Evolutionary conservation across 495 filamentous ascomycete genomes (phyloP).

Genomic region (Penicillium waksmanii): DNA sequence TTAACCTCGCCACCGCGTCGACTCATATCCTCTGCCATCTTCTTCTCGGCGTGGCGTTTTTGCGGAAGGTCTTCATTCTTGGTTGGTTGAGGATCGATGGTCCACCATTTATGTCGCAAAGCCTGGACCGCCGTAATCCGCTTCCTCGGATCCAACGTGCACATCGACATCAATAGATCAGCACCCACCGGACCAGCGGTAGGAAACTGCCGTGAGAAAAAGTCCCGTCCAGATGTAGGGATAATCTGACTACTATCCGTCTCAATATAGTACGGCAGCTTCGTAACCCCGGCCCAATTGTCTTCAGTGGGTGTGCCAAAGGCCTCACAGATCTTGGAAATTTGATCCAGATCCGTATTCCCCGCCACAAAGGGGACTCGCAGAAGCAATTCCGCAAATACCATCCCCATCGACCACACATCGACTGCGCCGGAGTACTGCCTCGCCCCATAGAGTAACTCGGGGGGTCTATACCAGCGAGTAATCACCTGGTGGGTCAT

Average conservation of each 20-base stretch:
- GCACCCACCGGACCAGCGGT: slow-evolving; percentile 79
- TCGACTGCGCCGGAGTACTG: slow-evolving; percentile 92
- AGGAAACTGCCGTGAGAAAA: slow-evolving; percentile 72
- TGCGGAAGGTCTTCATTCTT: slow-evolving; percentile 81
- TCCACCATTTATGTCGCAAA: slow-evolving; percentile 87
- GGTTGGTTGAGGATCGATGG: slow-evolving; percentile 78
- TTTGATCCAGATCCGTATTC: slow-evolving; percentile 78
- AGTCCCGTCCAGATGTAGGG: slow-evolving; percentile 67
- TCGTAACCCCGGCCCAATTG: slow-evolving; percentile 91
- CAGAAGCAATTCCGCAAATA: slow-evolving; percentile 89
- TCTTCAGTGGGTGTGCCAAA: slow-evolving; percentile 93
- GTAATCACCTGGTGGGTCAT: slow-evolving; percentile 98
- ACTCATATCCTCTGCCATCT: slow-evolving; percentile 83
- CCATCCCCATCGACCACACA: slow-evolving; percentile 91
- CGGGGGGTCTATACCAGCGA: slow-evolving; percentile 93
- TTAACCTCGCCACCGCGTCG: slow-evolving; percentile 75
- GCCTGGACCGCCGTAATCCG: slow-evolving; percentile 74
- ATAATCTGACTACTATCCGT: slow-evolving; percentile 52
- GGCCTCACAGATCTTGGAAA: slow-evolving; percentile 76
- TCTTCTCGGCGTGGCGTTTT: slow-evolving; percentile 57
- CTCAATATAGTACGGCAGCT: slow-evolving; percentile 74
- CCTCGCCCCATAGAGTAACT: slow-evolving; percentile 86
- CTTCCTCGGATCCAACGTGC: slow-evolving; percentile 82
- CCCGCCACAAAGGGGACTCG: slow-evolving; percentile 79
- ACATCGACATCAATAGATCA: slow-evolving; percentile 84